phyloP scores from a whole-genome alignment of 2,329 filamentous ascomycete species.

The Phialophora macrospora region DNA sequence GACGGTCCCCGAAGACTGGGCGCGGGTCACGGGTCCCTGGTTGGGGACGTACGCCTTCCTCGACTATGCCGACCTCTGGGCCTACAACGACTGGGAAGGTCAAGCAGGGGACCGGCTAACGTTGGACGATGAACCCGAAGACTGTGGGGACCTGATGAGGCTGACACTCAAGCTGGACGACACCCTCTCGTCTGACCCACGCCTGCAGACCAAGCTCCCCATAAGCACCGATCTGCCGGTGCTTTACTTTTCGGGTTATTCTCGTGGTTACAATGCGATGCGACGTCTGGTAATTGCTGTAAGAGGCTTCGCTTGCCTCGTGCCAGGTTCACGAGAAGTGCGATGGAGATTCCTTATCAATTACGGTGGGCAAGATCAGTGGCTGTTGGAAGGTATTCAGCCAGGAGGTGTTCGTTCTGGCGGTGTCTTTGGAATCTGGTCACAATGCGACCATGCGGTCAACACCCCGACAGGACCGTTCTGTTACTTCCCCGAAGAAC shows the following conservation, averaged over 20 bases:
- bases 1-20: slow-evolving; percentile 36
- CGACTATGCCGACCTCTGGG: slow-evolving; percentile 36
- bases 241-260: slow-evolving; percentile 38
- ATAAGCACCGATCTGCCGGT: slow-evolving; percentile 32
- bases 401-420: slow-evolving; percentile 38
- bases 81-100: slow-evolving; percentile 31
- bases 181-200: slow-evolving; percentile 28
- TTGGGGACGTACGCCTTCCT: slow-evolving; percentile 39
- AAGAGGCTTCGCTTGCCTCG: slow-evolving; percentile 32
- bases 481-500: slow-evolving; percentile 37
- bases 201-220: slow-evolving; percentile 32
- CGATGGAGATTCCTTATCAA: slow-evolving; percentile 39
- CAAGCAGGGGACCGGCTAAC: slow-evolving; percentile 22
- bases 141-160: slow-evolving; percentile 39
- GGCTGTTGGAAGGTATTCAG: slow-evolving; percentile 40
- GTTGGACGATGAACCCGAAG: slow-evolving; percentile 37
- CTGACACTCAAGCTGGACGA: slow-evolving; percentile 37
- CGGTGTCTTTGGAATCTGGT: slow-evolving; percentile 38
- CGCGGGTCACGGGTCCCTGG: slow-evolving; percentile 36
- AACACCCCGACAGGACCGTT: slow-evolving; percentile 37
- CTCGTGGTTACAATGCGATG: slow-evolving; percentile 24
- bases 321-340: slow-evolving; percentile 36
- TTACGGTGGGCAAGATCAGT: slow-evolving; percentile 38
- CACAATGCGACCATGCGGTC: slow-evolving; percentile 36
- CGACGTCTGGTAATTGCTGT: slow-evolving; percentile 31